These are phyloP conservation scores for Eutypella sp. DNA, from an alignment of 2,329 filamentous ascomycete species.

Conservation along the genomic window DNA sequence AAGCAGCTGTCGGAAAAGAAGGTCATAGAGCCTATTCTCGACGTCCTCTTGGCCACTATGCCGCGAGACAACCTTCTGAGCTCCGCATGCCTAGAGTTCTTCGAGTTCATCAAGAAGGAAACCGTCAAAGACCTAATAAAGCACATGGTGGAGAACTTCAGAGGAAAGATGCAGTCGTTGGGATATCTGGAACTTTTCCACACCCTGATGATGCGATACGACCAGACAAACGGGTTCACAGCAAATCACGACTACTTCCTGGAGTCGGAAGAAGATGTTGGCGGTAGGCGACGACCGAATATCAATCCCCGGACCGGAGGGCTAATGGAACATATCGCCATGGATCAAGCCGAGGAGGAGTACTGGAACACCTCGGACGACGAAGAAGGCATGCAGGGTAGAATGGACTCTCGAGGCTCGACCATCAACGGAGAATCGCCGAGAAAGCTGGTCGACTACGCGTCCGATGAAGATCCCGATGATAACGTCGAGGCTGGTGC, in stretches of 20 bases:
- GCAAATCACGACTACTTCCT: constrained; percentile 65
- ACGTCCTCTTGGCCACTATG: constrained; percentile 79
- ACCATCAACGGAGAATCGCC: constrained; percentile 60
- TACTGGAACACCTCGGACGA: constrained; percentile 92
- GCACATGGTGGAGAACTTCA: constrained; percentile 79
- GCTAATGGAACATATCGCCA: constrained; percentile 62
- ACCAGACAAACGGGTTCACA: constrained; percentile 68
- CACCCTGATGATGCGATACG: constrained; percentile 69
- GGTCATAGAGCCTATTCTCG: constrained; percentile 77
- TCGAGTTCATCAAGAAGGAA: constrained; percentile 83
- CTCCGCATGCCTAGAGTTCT: constrained; percentile 89
- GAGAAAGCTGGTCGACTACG: constrained; percentile 80
- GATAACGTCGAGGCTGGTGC: constrained; percentile 54
- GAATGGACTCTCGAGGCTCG: constrained; percentile 27
- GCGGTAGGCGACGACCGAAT: constrained; percentile 33
- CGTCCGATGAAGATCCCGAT: constrained; percentile 79
- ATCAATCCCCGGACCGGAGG: constrained; percentile 52
- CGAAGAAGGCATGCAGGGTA: constrained; percentile 59
- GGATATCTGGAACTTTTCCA: constrained; percentile 84
- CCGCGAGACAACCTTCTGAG: constrained; percentile 90
- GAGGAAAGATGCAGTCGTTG: constrained; percentile 69
- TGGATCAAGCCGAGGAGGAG: constrained; percentile 82
- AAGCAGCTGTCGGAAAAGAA: constrained; percentile 77
- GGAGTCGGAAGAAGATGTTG: constrained; percentile 61
- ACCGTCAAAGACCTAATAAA: constrained; percentile 75